phyloP scores from a whole-genome alignment of 108 stramenopile species.

The Fistulifera solaris region DNA sequence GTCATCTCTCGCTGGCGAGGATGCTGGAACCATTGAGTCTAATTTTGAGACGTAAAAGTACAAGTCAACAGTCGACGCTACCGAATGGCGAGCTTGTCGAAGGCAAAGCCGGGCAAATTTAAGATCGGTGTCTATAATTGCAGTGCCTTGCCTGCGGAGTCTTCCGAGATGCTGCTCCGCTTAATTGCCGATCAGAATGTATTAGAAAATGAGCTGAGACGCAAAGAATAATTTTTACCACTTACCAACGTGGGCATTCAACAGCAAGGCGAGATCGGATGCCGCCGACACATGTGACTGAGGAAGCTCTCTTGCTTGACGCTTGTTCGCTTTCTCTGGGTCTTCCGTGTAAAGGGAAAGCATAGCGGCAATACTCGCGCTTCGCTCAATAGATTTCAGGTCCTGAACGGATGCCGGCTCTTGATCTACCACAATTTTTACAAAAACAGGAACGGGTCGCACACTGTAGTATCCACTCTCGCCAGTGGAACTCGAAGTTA shows the following conservation, averaged over 20 bases:
- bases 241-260: neutral
- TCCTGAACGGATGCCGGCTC: constrained; percentile 16
- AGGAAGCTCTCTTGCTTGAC: neutral
- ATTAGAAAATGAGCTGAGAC: constrained; percentile 19
- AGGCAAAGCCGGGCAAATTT: constrained; percentile 41
- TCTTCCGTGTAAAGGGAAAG: constrained; percentile 29
- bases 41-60: constrained; percentile 45
- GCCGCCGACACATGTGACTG: neutral
- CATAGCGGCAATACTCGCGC: constrained; percentile 29
- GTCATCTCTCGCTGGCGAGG: constrained; percentile 41
- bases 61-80: constrained; percentile 34
- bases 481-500: no score
- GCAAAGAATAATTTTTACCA: constrained; percentile 21
- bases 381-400: constrained; percentile 29
- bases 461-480: no score
- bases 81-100: constrained; percentile 34
- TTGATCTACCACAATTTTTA: constrained; percentile 39
- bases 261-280: neutral
- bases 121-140: constrained; percentile 31
- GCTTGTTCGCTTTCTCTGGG: constrained; percentile 1
- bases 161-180: constrained; percentile 63
- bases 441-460: constrained; percentile 36
- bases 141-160: constrained; percentile 25
- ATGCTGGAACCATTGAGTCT: constrained; percentile 46
- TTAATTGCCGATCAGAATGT: constrained; percentile 41